A percentile compares a stretch with the other conserved stretches of the same genome.
Conservation (phyloP, 148 eudicot species). For the Talinum fruticosum region DNA sequence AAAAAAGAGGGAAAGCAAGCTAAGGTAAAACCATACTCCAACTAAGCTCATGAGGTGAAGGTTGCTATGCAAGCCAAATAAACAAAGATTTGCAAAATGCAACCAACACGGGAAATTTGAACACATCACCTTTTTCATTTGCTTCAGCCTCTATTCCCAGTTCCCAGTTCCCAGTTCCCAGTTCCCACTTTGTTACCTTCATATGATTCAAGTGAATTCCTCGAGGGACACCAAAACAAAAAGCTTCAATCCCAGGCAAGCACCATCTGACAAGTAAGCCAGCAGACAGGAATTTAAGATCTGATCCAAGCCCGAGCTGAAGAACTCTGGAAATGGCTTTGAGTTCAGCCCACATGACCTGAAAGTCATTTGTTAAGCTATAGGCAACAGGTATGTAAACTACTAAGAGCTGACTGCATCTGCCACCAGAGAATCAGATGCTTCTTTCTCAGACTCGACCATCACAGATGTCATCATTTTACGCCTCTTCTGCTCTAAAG, state of each 20-base stretch:
- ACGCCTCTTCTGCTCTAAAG: slow-evolving; percentile 47
- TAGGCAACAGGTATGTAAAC: neutral
- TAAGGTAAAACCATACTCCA: neutral
- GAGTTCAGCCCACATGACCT: neutral
- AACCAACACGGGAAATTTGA: neutral
- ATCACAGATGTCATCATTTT: slow-evolving; percentile 37
- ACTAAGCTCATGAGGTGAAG: neutral
- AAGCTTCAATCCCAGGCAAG: neutral
- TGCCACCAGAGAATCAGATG: slow-evolving; percentile 32
- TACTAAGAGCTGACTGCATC: slow-evolving; percentile 31
- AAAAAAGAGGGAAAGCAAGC: slow-evolving; percentile 2
- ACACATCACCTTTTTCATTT: slow-evolving; percentile 21
- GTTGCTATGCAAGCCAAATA: neutral
- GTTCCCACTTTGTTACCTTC: slow-evolving; percentile 9
- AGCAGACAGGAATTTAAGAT: neutral
- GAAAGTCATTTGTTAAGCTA: neutral
- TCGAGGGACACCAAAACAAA: neutral
- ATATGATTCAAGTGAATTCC: neutral
- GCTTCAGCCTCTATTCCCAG: slow-evolving; percentile 2
- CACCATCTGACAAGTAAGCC: neutral
- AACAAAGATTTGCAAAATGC: slow-evolving; percentile 11
- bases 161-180: too few species aligned
- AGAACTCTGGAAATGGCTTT: neutral
- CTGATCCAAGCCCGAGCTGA: neutral
- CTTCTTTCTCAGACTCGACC: slow-evolving; percentile 42